Evolutionary conservation across 2,329 filamentous ascomycete species (phyloP).

Genomic region (Zymoseptoria passerinii): DNA sequence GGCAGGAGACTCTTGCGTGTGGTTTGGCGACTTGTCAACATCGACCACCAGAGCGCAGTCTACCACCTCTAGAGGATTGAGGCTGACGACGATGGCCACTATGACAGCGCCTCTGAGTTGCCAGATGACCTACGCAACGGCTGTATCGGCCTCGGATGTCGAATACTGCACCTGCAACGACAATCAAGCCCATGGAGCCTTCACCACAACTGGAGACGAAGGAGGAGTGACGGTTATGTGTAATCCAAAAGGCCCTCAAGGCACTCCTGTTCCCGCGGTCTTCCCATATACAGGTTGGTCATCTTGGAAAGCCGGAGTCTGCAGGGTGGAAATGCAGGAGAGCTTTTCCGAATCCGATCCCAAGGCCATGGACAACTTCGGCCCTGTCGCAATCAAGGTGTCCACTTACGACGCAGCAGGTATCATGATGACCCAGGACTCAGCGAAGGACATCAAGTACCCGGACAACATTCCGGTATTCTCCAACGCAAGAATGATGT

Average conservation of each 20-base stretch:
- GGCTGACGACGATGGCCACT: neutral
- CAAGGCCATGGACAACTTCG: neutral
- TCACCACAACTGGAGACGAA: neutral
- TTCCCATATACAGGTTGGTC: neutral
- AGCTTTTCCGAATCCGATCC: too few species aligned
- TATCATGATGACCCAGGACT: neutral
- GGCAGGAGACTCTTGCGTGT: neutral
- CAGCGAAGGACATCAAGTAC: neutral
- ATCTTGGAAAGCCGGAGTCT: neutral
- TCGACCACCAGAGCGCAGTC: neutral
- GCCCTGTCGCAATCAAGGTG: neutral
- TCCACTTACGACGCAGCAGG: neutral
- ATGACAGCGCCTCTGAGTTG: neutral
- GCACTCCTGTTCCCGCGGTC: neutral
- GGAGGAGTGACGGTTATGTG: neutral
- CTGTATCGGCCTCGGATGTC: neutral
- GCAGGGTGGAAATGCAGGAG: neutral
- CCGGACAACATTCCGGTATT: neutral
- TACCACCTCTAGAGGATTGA: neutral
- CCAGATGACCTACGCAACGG: neutral
- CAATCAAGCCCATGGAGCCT: neutral
- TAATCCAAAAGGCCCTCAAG: neutral
- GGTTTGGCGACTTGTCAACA: neutral
- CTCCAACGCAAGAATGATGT: neutral
- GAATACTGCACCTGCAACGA: neutral